Percentiles rank a stretch among this genome's conserved stretches.
These are phyloP conservation scores for Talaromyces sp. DNA, from an alignment of 2,329 filamentous ascomycete genomes.

Conservation along the genomic window DNA sequence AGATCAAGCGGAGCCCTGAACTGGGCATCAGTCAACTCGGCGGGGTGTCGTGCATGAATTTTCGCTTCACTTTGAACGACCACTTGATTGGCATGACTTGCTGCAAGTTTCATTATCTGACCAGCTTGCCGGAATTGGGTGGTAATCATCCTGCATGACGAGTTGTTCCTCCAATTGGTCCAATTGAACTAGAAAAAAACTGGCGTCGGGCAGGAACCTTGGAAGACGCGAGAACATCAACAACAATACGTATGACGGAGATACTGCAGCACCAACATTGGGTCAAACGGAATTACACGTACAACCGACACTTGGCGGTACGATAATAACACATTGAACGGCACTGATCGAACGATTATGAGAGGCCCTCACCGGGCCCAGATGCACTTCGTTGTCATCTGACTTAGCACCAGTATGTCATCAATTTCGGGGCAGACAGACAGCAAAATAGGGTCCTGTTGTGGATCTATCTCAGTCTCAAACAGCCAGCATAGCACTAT, in stretches of 20 bases:
- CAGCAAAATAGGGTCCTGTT: not conserved
- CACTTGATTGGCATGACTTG: conserved; percentile 10
- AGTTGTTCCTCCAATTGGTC: conserved; percentile 17
- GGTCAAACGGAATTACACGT: not conserved
- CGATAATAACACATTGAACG: conserved; percentile 24
- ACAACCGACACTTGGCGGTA: not conserved
- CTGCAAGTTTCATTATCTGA: conserved; percentile 18
- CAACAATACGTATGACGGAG: not conserved
- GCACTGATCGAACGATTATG: conserved; percentile 29
- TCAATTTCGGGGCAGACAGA: not conserved
- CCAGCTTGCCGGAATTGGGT: conserved; percentile 19
- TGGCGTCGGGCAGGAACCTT: conserved; percentile 21
- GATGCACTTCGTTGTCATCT: conserved; percentile 5
- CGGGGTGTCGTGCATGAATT: conserved; percentile 19
- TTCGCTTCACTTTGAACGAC: conserved; percentile 23
- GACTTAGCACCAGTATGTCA: conserved; percentile 1
- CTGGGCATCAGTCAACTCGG: conserved; percentile 18
- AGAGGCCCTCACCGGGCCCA: not conserved
- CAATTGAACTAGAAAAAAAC: conserved; percentile 6
- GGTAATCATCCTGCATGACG: conserved; percentile 15
- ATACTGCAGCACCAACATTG: not conserved
- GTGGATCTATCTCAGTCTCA: conserved; percentile 17
- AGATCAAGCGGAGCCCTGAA: conserved; percentile 12
- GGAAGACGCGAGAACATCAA: conserved; percentile 1
- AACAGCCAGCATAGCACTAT: conserved; percentile 8